Evolutionary conservation across 2,329 filamentous ascomycete species (phyloP).

Genomic region (Aspergillus fijiensis): DNA sequence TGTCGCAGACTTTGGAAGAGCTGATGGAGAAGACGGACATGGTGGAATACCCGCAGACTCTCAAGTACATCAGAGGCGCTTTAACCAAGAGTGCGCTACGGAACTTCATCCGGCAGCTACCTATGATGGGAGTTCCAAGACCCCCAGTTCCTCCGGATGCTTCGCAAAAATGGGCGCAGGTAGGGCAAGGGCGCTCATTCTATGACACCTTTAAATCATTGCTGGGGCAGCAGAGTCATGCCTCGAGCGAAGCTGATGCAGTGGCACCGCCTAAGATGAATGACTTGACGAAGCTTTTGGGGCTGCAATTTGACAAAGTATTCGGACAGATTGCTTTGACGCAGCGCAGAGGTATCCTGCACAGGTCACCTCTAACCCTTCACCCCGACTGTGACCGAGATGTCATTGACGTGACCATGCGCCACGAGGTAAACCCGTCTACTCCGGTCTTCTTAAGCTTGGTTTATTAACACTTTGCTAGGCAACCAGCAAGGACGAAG

Average conservation of each 20-base stretch:
- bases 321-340: constrained; percentile 69
- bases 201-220: constrained; percentile 52
- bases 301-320: constrained; percentile 58
- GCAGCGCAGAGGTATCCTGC: constrained; percentile 66
- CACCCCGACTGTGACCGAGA: constrained; percentile 39
- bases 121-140: constrained; percentile 33
- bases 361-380: constrained; percentile 57
- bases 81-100: constrained; percentile 66
- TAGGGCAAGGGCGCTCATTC: constrained; percentile 40
- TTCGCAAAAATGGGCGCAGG: constrained; percentile 42
- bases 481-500: constrained; percentile 23
- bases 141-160: constrained; percentile 38
- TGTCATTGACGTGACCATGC: constrained; percentile 60
- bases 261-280: constrained; percentile 61
- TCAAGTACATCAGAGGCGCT: constrained; percentile 74
- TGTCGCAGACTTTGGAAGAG: constrained; percentile 63
- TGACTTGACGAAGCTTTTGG: constrained; percentile 61
- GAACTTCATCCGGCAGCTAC: constrained; percentile 51
- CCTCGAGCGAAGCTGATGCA: constrained; percentile 49
- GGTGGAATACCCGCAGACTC: constrained; percentile 69
- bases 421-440: constrained; percentile 43
- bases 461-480: constrained; percentile 16
- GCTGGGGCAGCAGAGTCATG: constrained; percentile 51
- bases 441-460: too few species aligned
- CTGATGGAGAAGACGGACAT: constrained; percentile 73